Conservation (phyloP, 768 basidiomycete species). For the Mycena albidolilacea region DNA sequence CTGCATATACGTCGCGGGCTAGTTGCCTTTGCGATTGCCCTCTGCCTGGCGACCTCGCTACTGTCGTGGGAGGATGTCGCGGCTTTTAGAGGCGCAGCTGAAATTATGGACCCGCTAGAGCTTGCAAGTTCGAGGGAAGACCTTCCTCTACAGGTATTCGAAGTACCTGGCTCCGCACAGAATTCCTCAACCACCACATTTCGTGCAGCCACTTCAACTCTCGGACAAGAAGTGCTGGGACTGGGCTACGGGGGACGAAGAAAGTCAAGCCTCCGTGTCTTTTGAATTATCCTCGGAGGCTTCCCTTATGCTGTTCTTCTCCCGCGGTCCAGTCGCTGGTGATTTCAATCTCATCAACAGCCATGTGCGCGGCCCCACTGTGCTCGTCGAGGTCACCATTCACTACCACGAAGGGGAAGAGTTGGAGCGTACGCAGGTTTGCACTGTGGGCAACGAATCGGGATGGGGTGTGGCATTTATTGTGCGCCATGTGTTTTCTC, state of each 20-base stretch:
- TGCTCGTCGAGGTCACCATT: slow-evolving; percentile 8
- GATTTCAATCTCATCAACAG: slow-evolving; percentile 9
- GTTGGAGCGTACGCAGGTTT: slow-evolving; percentile 5
- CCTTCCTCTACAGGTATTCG: slow-evolving; percentile 3
- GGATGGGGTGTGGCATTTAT: slow-evolving; percentile 5
- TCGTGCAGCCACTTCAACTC: slow-evolving; percentile 2
- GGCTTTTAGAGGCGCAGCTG: background rate
- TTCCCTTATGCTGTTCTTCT: slow-evolving; percentile 9
- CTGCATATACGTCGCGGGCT: slow-evolving; percentile 5
- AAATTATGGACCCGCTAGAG: background rate
- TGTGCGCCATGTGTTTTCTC: slow-evolving; percentile 5
- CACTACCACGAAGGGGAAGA: slow-evolving; percentile 7
- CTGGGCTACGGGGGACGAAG: slow-evolving; percentile 7
- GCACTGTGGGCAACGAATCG: slow-evolving; percentile 3
- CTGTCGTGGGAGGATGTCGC: slow-evolving; percentile 7
- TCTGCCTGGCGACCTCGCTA: slow-evolving; percentile 7
- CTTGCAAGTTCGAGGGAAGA: slow-evolving; percentile 5
- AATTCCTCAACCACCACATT: slow-evolving; percentile 4
- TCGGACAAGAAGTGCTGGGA: slow-evolving; percentile 9
- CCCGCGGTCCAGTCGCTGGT: slow-evolving; percentile 10
- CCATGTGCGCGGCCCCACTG: slow-evolving; percentile 3
- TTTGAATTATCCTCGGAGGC: slow-evolving; percentile 9
- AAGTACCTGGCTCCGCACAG: slow-evolving; percentile 7
- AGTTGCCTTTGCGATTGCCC: slow-evolving; percentile 11
- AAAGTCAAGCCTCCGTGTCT: slow-evolving; percentile 6